Evolutionary conservation across 192 early-diverging fungal genomes (phyloP).

Genomic region (Backusella luteola): DNA sequence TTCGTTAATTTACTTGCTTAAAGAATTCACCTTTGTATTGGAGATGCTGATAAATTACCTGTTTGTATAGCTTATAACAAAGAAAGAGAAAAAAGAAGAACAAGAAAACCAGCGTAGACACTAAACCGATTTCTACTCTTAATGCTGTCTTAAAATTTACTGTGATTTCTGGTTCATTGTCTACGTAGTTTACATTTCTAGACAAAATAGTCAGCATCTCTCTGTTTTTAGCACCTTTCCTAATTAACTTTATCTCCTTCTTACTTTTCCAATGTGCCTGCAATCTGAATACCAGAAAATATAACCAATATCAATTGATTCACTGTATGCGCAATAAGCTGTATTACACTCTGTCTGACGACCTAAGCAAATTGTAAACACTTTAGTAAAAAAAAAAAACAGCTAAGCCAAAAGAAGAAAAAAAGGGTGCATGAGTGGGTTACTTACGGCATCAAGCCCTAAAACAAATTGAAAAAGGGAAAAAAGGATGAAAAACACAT

Average conservation of each 20-base stretch:
- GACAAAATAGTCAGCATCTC: neutral
- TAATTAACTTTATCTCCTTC: neutral
- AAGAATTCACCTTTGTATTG: neutral
- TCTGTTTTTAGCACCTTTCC: neutral
- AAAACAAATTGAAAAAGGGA: conserved; percentile 17
- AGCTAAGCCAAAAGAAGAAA: neutral
- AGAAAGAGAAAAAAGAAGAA: neutral
- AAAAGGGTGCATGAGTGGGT: neutral
- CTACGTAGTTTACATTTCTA: neutral
- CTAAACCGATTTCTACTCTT: neutral
- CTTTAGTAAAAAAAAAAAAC: neutral
- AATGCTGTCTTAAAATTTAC: conserved; percentile 6
- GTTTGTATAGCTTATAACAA: neutral
- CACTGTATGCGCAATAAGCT: conserved; percentile 15
- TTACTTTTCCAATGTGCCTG: conserved; percentile 16
- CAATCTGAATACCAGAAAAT: conserved; percentile 21
- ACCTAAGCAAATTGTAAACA: neutral
- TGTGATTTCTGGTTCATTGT: neutral
- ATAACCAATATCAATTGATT: conserved; percentile 8
- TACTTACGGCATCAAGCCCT: conserved; percentile 22
- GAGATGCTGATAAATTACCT: neutral
- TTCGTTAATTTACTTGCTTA: neutral
- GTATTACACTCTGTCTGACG: conserved; percentile 22
- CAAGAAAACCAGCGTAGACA: neutral
- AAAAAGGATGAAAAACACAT: conserved; percentile 21